phyloP scores from a whole-genome alignment of 202 grass and related monocot genomes.

The Carex arenaria region DNA sequence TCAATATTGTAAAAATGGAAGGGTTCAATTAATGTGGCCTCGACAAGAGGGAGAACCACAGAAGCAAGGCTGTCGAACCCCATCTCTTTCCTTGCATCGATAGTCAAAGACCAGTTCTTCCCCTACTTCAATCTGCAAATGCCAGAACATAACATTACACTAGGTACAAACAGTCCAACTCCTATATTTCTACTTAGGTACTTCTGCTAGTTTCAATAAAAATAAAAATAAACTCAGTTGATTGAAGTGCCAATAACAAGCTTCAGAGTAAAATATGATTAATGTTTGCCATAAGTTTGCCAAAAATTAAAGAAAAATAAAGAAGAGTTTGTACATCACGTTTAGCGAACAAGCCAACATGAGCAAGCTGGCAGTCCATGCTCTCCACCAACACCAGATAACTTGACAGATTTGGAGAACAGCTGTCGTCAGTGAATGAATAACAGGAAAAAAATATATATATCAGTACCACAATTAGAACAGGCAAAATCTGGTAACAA shows the following conservation, averaged over 20 bases:
- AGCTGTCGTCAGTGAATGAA: constrained; percentile 46
- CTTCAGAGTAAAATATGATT: background rate
- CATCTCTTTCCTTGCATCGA: constrained; percentile 44
- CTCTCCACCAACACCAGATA: constrained; percentile 72
- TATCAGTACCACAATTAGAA: constrained; percentile 5
- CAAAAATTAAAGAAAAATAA: constrained; percentile 16
- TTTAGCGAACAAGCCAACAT: constrained; percentile 83
- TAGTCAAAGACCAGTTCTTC: constrained; percentile 90
- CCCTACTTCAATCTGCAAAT: constrained; percentile 63
- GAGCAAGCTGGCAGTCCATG: constrained; percentile 81
- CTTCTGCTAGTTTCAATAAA: background rate
- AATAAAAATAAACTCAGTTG: background rate
- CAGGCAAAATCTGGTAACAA: background rate
- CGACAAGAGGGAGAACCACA: constrained; percentile 70
- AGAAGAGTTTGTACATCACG: constrained; percentile 48
- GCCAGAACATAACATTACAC: constrained; percentile 10
- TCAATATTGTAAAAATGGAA: constrained; percentile 12
- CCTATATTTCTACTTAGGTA: background rate
- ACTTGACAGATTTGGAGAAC: constrained; percentile 76
- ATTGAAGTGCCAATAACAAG: background rate
- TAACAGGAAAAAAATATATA: background rate
- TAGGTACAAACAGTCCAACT: background rate
- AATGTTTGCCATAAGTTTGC: constrained; percentile 4
- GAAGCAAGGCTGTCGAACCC: constrained; percentile 42
- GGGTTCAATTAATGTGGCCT: constrained; percentile 59